Evolutionary conservation across 768 basidiomycete species (phyloP).

Genomic region (Phlebiopsis gigantea): DNA sequence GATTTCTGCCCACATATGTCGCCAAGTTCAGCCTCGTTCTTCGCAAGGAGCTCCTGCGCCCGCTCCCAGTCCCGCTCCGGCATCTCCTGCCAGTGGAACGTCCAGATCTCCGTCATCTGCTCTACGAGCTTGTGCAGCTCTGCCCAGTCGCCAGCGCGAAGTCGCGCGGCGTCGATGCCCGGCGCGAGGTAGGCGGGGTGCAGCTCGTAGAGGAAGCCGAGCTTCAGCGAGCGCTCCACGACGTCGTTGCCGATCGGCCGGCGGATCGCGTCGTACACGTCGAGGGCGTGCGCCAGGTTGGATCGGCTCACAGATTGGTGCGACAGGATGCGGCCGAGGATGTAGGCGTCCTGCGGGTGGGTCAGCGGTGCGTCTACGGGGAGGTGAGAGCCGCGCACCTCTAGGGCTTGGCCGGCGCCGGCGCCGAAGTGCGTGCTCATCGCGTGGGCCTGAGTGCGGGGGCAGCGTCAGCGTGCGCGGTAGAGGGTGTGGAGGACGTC

Average conservation of each 20-base stretch:
- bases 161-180: not conserved
- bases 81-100: not conserved
- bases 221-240: not conserved
- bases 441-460: conserved; percentile 15
- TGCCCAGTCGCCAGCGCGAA: not conserved
- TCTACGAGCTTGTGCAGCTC: not conserved
- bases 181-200: not conserved
- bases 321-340: conserved; percentile 8
- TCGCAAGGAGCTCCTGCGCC: not conserved
- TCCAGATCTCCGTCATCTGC: not conserved
- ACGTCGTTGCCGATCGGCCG: not conserved
- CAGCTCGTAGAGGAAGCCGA: conserved; percentile 1
- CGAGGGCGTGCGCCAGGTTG: not conserved
- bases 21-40: too few species aligned
- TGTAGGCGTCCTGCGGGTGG: not conserved
- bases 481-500: not conserved
- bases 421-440: conserved; percentile 16
- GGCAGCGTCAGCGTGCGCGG: not conserved
- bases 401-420: conserved; percentile 16
- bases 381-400: not conserved
- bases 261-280: conserved; percentile 6
- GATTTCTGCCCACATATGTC: too few species aligned
- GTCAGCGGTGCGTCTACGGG: not conserved
- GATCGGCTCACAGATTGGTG: not conserved
- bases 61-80: not conserved